Evolutionary conservation across 352 stramenopile species (phyloP), one percentile per base, ranked within the genome.

Genomic region (Pythium scleroteichum): DNA sequence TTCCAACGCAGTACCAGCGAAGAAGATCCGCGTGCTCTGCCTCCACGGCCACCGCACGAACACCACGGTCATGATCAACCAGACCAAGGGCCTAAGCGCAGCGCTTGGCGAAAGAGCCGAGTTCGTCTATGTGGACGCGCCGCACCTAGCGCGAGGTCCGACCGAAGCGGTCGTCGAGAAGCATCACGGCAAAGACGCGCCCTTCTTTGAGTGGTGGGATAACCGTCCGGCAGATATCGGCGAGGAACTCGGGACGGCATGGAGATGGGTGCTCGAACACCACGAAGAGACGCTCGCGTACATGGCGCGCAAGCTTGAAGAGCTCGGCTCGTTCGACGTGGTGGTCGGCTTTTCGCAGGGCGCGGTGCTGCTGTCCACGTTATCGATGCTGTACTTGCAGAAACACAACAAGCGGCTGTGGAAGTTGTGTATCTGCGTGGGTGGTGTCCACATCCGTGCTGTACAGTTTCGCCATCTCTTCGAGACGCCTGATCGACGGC

Each of bases 331-430:
- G 14, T 78, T 82, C 32, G 78, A 88, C 55, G 69, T 82, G 26
- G 69, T 80, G 10, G 54, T 84, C 22, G 75, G 76, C 1, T 88
- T 88, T 52, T 88, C 76, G 3, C 79, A 88, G 41, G 79, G 79
- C 35, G 67, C 74, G 3, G 72, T 75, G 40, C 71, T 87, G 58
- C 52, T 78, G 32, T 78, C 74, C 10, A 59, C 77, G 33, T 68
- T 80, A 9, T 69, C 66, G 38, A 73, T 72, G 63, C 62, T 72
- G 29, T 74, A 75, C 27, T 53, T 75, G 24, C 53, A 75, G 49
- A 62, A 67, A 62, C 53, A 73, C 49, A 58, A 52, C 26, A 35
- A 54, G 56, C 56, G 35, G 5, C 68, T 62, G 53, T 85, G 76
- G 76, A 68, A 72, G 27, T 48, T 85, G 9, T 72, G 64, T n/a